Percentiles rank a stretch among this genome's conserved stretches.
These are phyloP conservation scores for Acidiella bohemica DNA, from an alignment of 495 filamentous ascomycete genomes.

Conservation along the genomic window DNA sequence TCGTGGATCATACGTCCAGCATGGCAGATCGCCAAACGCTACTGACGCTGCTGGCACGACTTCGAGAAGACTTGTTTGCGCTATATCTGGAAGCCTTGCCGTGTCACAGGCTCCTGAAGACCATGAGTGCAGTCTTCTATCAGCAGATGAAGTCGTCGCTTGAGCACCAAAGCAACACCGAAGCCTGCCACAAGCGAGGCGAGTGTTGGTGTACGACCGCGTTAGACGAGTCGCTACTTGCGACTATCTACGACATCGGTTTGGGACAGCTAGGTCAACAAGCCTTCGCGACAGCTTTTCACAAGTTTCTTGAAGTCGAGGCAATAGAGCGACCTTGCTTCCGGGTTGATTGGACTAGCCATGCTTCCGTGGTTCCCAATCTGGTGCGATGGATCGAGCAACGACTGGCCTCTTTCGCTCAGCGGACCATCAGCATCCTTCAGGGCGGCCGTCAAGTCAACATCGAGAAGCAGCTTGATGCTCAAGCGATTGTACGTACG, in stretches of 20 bases:
- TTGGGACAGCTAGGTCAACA: constrained; percentile 52
- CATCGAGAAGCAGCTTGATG: constrained; percentile 1
- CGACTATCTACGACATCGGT: constrained; percentile 51
- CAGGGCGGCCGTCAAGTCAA: background rate
- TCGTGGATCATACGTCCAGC: too few species aligned
- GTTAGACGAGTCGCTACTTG: constrained; percentile 6
- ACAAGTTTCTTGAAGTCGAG: constrained; percentile 18
- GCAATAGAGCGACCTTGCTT: constrained; percentile 23
- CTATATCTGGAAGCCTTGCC: constrained; percentile 9
- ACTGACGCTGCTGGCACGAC: too few species aligned
- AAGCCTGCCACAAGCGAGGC: background rate
- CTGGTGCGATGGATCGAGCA: constrained; percentile 38
- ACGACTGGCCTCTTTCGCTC: constrained; percentile 19
- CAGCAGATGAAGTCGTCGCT: constrained; percentile 13
- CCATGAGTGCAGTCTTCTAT: constrained; percentile 21
- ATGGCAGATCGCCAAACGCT: too few species aligned
- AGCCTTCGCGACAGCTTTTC: constrained; percentile 15
- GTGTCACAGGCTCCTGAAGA: constrained; percentile 20
- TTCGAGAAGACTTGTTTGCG: background rate
- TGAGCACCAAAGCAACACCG: background rate
- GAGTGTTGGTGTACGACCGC: constrained; percentile 3
- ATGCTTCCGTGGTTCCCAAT: constrained; percentile 42
- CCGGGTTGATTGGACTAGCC: constrained; percentile 27
- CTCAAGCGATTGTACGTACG: background rate
- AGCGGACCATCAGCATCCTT: constrained; percentile 7